Base-by-base conservation (phyloP, 495 filamentous ascomycete species). In the Aspergillus heteromorphus region DNA sequence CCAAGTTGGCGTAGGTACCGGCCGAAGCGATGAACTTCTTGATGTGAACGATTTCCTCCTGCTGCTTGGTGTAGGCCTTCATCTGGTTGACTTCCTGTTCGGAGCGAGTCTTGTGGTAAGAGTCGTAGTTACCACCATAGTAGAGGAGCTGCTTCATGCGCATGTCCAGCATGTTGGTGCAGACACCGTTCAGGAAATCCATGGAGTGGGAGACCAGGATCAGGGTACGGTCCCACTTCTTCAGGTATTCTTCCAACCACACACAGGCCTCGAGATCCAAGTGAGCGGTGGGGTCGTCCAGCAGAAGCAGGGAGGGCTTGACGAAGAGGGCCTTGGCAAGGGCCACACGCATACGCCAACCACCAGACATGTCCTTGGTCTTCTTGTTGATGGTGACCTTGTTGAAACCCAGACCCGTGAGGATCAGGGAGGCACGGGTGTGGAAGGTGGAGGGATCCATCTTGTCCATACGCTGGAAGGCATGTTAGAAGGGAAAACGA, bases 371-470 rank as follows among this genome's bases (percentile, higher is more conserved):
- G 66, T 99, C 93, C 83, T 96, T 99, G 58, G 93, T 99, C 82
- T 89, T 95, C 83, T 99, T 99, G 71, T 92, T 77, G 66, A 99
- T 97, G 27, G 93, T 99, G 25, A 61, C 71, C 77, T 97, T 96
- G 84, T 97, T 96, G 82, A 99, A 99, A 57, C 93, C 93, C 40
- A 99, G 88, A 92, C 93, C 93, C 40, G 93, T 99, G 57, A 99
- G 70, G 71, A 99, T 99, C 58, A 96, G 84, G 21, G 92, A 95
- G 34, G 93, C 93, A 68, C 93, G 92, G 48, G 92, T 95, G 64
- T 90, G 79, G 74, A 99, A 99, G n/a, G 93, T 99, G n/a, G 92
- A 95, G 41, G 93, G 95, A 63, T 99, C 93, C 95, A 99, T 97
- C 73, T 84, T 87, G 75, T 99, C 93, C 81, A 97, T 96, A 71